Evolutionary conservation across 805 yeast genomes (phyloP), one percentile per base, ranked within the genome.

Genomic region (Teunomyces aglyptinius): DNA sequence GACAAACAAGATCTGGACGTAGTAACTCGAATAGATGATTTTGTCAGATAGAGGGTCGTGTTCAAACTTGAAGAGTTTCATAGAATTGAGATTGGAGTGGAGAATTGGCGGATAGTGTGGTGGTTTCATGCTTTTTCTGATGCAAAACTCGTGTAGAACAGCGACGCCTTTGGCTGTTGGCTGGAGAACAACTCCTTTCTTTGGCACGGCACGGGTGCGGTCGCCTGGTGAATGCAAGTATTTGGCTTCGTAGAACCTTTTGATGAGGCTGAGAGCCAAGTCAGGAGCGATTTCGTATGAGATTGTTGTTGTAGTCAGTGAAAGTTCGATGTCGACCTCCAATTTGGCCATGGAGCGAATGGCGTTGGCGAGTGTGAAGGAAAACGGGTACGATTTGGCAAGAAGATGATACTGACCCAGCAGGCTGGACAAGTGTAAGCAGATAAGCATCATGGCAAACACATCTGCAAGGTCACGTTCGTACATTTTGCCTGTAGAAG

Each of bases 111-210:
- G 83, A 20, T 67, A 56, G 0, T 53, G 47, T 1, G 56, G 49
- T 12, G 63, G 63, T 38, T 66, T 71, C 41, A 82, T 61, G 0
- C 90, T 95, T 40, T 75, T 63, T 35, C 70, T 77, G 43, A 72
- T 68, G 50, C 85, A 81, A 60, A 83, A 89, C 13, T 73, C 68
- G 42, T 80, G 81, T 2, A 91, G 63, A 0, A 89, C 58, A 0
- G 89, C 83, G 6, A 89, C 81, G 1, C 97, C 98, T 58, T 92
- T 92, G 0, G 97, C 90, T 0, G 97, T 89, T 3, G 96, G 96
- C 59, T 92, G 97, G 24, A 89, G 59, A 2, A 70, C 49, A 0
- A 72, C 67, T 3, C 65, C 68, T 0, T 57, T 65, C 43, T 75
- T 76, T 5, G 83, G 73, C 35, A 60, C 66, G 11, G 60, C 52